Base-by-base conservation (phyloP, 2,329 filamentous ascomycete species). In the Cordyceps cicadae region DNA sequence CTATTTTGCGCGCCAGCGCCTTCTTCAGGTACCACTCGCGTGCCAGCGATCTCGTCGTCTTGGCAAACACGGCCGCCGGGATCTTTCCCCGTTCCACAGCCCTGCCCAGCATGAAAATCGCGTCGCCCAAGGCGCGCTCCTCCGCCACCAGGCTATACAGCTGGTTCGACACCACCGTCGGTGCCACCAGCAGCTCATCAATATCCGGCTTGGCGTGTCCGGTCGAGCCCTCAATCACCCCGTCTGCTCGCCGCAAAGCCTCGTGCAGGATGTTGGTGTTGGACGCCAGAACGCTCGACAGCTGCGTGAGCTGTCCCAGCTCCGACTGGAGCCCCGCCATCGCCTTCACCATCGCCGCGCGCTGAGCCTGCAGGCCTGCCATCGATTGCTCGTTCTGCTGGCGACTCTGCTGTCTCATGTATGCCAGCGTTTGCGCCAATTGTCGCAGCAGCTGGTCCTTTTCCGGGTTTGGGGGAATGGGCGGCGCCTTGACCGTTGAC, bases 401-500 rank as follows among this genome's bases (percentile, higher is more conserved):
- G 52, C 88, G 82, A 58, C 86, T 87, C 53, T 82, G 81, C 63
- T 86, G 84, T 17, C 92, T 86, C 64, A 89, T 86, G 45, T 83
- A 77, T 59, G 86, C 79, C 3, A 97, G 78, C 0, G 86, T 84
- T 60, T 82, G 79, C 41, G 87, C 91, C 34, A 97, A 82, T 50
- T 92, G 88, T 58, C 83, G 82, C 3, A 96, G 81, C 17, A 97
- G 83, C 21, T 89, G 87, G 72, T 97, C 92, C 71, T 96, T 97
- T 74, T 97, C 91, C 0, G 94, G 94, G 68, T 99, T 99, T 0
- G 92, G 92, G 0, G 94, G 93, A 37, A 97, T 91, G 0, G 93
- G 92, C 0, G 94, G 93, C 0, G 91, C 85, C 6, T 87, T 81
- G 8, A 85, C 70, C 24, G 80, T 76, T 0, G 77, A 75, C 4